phyloP scores from a whole-genome alignment of 208 protist genomes.

The Crithidia fasciculata region DNA sequence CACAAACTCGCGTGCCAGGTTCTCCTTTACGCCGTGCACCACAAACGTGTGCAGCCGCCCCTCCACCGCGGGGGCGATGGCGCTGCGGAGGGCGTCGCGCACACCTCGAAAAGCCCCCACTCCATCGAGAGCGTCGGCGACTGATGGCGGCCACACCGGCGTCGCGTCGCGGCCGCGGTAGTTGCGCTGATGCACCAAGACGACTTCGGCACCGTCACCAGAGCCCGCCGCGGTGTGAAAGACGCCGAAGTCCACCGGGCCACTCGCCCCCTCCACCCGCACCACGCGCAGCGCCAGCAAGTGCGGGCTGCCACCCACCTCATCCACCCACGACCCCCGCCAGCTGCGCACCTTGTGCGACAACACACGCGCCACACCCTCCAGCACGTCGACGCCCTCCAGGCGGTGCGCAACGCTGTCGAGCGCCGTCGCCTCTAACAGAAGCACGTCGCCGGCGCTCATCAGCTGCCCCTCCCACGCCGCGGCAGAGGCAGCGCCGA shows the following conservation, averaged over 20 bases:
- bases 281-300: slow-evolving; percentile 57
- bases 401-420: slow-evolving; percentile 15
- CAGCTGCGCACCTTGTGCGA: slow-evolving; percentile 30
- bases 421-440: slow-evolving; percentile 29
- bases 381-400: slow-evolving; percentile 46
- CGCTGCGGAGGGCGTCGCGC: slow-evolving; percentile 21
- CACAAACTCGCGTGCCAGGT: slow-evolving; percentile 58
- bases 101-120: slow-evolving; percentile 21
- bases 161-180: slow-evolving; percentile 35
- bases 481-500: slow-evolving; percentile 34
- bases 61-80: slow-evolving; percentile 19
- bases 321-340: slow-evolving; percentile 31
- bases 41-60: slow-evolving; percentile 51
- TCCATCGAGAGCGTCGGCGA: neutral
- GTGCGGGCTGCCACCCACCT: slow-evolving; percentile 19
- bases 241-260: slow-evolving; percentile 9
- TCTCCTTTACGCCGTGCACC: slow-evolving; percentile 74
- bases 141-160: slow-evolving; percentile 49
- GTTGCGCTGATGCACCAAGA: slow-evolving; percentile 42
- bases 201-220: slow-evolving; percentile 27
- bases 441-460: slow-evolving; percentile 68
- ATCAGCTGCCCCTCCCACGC: slow-evolving; percentile 61
- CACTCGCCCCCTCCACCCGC: slow-evolving; percentile 5
- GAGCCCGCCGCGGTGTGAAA: neutral
- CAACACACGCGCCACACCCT: slow-evolving; percentile 29